Base-by-base conservation (phyloP, 2,329 filamentous ascomycete genomes). In the Phialophora verrucosa region DNA sequence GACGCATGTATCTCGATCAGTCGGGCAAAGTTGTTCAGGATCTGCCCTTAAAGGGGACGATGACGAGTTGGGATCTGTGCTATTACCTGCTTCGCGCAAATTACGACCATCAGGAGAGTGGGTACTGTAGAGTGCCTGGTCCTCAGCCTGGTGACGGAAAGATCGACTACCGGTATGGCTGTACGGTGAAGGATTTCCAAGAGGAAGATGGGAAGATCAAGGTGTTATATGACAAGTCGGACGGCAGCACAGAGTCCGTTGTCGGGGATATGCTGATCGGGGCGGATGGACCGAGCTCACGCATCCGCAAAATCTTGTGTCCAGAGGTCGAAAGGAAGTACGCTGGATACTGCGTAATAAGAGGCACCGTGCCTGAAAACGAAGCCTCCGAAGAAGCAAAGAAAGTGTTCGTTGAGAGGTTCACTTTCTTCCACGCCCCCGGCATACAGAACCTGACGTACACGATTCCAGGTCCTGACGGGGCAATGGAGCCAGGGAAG, bases 361-460 rank as follows among this genome's bases (percentile, higher is more conserved):
- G 81, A 8, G 81, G 81, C 2, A 82, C 79, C 0, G 72, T 83
- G 3, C 72, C 68, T 1, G 81, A 83, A 67, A 62, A 69, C n/a
- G 76, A 78, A 42, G 76, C 78, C 3, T 78, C 76, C 29, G 73
- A 75, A 23, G 68, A 74, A 4, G 71, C 78, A 6, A 75, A 64
- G 38, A 60, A 63, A 17, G 64, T 56, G 44, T 72, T 72, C 31
- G 55, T 63, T 8, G 67, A 71, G 47, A 62, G 59, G 23, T 65
- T 69, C 31, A 67, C 64, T 11, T 70, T 69, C 64, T 70, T 63
- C 44, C 67, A 69, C 27, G 62, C 51, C 6, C 65, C 67, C 12
- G 64, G 65, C 6, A 69, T 66, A 20, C 61, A 64, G 29, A 69
- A 73, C n/a, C 42, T 70, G 44, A 68, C 70, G 66, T 75, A 75